Evolutionary conservation across 2,329 filamentous ascomycete genomes (phyloP).

Genomic region (Alternaria sp.): DNA sequence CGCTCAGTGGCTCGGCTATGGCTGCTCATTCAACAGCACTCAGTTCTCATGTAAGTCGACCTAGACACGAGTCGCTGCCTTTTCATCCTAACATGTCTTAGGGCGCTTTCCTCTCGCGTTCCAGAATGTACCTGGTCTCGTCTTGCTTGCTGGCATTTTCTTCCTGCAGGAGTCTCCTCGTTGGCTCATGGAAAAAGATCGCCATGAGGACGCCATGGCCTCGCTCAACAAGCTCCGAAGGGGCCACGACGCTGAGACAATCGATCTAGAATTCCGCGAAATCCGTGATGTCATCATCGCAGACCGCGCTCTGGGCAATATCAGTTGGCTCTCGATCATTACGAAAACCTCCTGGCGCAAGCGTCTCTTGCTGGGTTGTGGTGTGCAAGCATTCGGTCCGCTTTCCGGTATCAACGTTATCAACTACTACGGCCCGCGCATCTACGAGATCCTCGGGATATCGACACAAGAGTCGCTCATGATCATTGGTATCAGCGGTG

Average conservation of each 20-base stretch:
- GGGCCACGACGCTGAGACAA: conserved; percentile 22
- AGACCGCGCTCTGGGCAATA: conserved; percentile 37
- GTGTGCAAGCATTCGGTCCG: conserved; percentile 58
- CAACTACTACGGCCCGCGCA: conserved; percentile 43
- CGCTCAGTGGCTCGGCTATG: conserved; percentile 50
- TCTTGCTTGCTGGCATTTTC: conserved; percentile 56
- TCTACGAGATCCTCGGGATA: conserved; percentile 56
- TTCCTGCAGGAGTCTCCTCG: conserved; percentile 66
- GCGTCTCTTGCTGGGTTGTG: conserved; percentile 56
- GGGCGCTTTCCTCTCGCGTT: conserved; percentile 52
- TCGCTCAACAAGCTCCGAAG: conserved; percentile 27
- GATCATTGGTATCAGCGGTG: conserved; percentile 60
- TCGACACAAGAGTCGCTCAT: conserved; percentile 54
- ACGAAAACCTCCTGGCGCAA: conserved; percentile 54
- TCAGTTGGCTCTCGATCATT: conserved; percentile 53
- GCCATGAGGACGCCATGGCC: conserved; percentile 54
- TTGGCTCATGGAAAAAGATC: conserved; percentile 64
- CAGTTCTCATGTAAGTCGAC: conserved; percentile 28
- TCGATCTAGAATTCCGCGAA: conserved; percentile 31
- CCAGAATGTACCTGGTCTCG: conserved; percentile 48
- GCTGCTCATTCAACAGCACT: conserved; percentile 35
- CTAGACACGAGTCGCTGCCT: neutral
- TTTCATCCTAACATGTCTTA: neutral
- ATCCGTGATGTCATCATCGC: conserved; percentile 30
- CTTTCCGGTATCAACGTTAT: conserved; percentile 57